phyloP scores from a whole-genome alignment of 352 stramenopile species.

The Peronospora destructor region DNA sequence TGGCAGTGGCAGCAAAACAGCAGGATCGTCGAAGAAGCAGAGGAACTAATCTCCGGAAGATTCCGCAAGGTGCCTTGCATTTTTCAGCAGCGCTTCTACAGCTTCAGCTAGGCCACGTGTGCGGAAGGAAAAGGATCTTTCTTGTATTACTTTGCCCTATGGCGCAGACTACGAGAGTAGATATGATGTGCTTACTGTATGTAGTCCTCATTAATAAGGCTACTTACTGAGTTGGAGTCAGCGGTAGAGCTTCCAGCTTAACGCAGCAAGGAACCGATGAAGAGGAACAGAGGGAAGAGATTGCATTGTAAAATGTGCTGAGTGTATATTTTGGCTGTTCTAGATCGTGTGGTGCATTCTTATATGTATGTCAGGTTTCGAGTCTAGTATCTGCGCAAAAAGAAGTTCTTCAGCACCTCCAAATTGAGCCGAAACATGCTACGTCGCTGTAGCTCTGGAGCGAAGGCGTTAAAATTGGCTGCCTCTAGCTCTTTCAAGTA shows the following conservation, averaged over 20 bases:
- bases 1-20: slow-evolving; percentile 37
- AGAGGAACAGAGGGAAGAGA: slow-evolving; percentile 11
- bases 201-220: slow-evolving; percentile 14
- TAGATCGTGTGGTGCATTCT: not conserved
- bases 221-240: slow-evolving; percentile 7
- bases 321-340: slow-evolving; percentile 4
- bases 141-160: slow-evolving; percentile 18
- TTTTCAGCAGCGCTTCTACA: slow-evolving; percentile 7
- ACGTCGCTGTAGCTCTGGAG: slow-evolving; percentile 39
- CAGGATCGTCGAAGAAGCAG: slow-evolving; percentile 54
- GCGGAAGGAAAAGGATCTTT: slow-evolving; percentile 16
- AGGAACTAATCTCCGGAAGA: slow-evolving; percentile 34
- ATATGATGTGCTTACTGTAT: slow-evolving; percentile 9
- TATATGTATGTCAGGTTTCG: slow-evolving; percentile 11
- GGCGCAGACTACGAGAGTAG: slow-evolving; percentile 6
- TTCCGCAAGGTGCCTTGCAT: slow-evolving; percentile 10
- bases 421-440: slow-evolving; percentile 60
- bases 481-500: slow-evolving; percentile 67
- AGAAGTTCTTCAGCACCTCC: slow-evolving; percentile 71
- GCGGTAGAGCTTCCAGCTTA: slow-evolving; percentile 17
- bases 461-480: slow-evolving; percentile 79
- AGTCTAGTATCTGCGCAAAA: slow-evolving; percentile 68
- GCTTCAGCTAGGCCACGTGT: slow-evolving; percentile 10
- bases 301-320: slow-evolving; percentile 25
- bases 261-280: slow-evolving; percentile 21